A percentile compares a stretch with the other conserved stretches of the same genome.
These are phyloP conservation scores for Geotrichum ghanense DNA, from an alignment of 805 yeast genomes.

Conservation along the genomic window DNA sequence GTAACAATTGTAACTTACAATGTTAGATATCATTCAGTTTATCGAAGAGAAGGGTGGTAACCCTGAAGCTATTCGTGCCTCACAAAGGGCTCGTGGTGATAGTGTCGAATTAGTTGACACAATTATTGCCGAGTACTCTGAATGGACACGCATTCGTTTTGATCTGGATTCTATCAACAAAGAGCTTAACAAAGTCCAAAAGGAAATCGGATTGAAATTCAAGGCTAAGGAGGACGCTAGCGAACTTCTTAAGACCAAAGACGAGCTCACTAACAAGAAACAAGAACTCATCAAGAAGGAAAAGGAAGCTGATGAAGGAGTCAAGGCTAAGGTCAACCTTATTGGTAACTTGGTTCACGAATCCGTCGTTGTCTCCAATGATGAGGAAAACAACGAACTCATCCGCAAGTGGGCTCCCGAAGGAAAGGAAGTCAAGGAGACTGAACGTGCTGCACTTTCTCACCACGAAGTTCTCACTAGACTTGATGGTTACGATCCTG, in stretches of 20 bases:
- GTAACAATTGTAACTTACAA: no score
- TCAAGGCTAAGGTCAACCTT: constrained; percentile 72
- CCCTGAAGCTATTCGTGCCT: constrained; percentile 75
- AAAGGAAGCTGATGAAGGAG: constrained; percentile 63
- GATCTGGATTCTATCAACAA: constrained; percentile 87
- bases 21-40: constrained; percentile 90
- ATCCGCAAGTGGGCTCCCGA: constrained; percentile 84
- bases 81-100: constrained; percentile 91
- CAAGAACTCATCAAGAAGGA: constrained; percentile 54
- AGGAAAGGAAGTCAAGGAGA: constrained; percentile 46
- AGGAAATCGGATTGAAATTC: constrained; percentile 83
- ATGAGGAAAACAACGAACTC: constrained; percentile 85
- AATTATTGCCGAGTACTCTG: constrained; percentile 80
- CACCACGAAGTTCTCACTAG: constrained; percentile 93
- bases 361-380: constrained; percentile 73
- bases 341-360: constrained; percentile 94
- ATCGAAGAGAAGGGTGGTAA: constrained; percentile 96
- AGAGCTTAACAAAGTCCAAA: constrained; percentile 77
- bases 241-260: constrained; percentile 74
- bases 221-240: constrained; percentile 92
- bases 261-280: constrained; percentile 58
- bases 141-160: constrained; percentile 84
- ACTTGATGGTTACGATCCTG: constrained; percentile 97
- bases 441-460: constrained; percentile 77
- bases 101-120: constrained; percentile 93